Percentiles rank a stretch among this genome's conserved stretches.
Evolutionary conservation across 1,284 basidiomycete genomes (phyloP).

Genomic region (Malassezia brasiliensis): DNA sequence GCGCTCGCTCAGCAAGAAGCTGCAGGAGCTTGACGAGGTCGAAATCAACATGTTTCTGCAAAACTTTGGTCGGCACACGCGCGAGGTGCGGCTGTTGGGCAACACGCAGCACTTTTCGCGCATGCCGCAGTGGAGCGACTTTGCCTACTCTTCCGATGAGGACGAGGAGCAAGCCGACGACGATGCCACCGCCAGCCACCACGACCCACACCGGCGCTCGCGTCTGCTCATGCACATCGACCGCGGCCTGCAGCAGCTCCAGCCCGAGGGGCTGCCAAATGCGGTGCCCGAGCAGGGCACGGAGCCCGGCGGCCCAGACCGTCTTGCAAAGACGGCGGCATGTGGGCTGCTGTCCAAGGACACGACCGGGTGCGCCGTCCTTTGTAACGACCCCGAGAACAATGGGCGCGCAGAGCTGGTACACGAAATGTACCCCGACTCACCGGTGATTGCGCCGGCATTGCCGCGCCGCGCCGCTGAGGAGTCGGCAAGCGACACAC

Average conservation of each 20-base stretch:
- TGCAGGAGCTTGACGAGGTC: conserved; percentile 43
- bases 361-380: background rate
- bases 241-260: conserved; percentile 31
- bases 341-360: background rate
- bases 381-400: background rate
- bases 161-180: conserved; percentile 1
- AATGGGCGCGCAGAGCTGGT: background rate
- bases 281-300: background rate
- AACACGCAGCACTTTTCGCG: conserved; percentile 23
- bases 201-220: conserved; percentile 13
- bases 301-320: background rate
- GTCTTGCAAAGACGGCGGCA: no score
- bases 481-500: background rate
- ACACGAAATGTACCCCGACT: background rate
- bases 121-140: conserved; percentile 46
- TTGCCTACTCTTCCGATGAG: conserved; percentile 33
- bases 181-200: background rate
- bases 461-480: background rate
- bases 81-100: conserved; percentile 35
- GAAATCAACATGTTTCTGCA: conserved; percentile 43
- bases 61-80: conserved; percentile 40
- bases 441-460: background rate
- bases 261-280: background rate
- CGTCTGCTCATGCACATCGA: conserved; percentile 40
- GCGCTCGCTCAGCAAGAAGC: conserved; percentile 25